Evolutionary conservation across 768 basidiomycete species (phyloP).

Genomic region (Naganishia randhawae): DNA sequence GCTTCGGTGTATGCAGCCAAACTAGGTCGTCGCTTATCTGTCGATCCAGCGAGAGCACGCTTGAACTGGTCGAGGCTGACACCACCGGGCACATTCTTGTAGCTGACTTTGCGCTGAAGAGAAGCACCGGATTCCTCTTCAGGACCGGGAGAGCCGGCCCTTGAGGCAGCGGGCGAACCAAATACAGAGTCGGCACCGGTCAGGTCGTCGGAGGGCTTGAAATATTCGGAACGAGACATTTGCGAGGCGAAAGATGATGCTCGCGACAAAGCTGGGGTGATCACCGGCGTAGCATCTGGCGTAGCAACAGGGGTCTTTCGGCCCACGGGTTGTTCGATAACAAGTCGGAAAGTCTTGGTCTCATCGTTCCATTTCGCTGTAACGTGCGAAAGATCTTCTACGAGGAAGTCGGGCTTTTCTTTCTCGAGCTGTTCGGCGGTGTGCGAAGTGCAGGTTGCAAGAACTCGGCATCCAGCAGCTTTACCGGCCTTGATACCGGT

Average conservation of each 20-base stretch:
- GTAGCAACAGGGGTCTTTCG: constrained; percentile 42
- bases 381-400: constrained; percentile 50
- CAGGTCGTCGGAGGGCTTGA: constrained; percentile 45
- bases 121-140: constrained; percentile 24
- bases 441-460: constrained; percentile 82
- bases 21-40: constrained; percentile 35
- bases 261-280: constrained; percentile 47
- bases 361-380: constrained; percentile 44
- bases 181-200: constrained; percentile 50
- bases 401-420: constrained; percentile 51
- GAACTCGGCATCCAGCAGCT: constrained; percentile 67
- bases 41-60: constrained; percentile 45
- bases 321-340: constrained; percentile 49
- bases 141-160: constrained; percentile 39
- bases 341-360: constrained; percentile 41
- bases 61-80: constrained; percentile 48
- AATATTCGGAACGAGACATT: constrained; percentile 28
- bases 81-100: constrained; percentile 29
- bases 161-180: constrained; percentile 38
- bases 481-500: constrained; percentile 72
- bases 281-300: constrained; percentile 48
- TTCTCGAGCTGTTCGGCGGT: constrained; percentile 57
- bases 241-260: constrained; percentile 42
- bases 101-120: constrained; percentile 27
- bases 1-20: constrained; percentile 22